These are phyloP conservation scores for Kazachstania sp. DNA, from an alignment of 1,139 yeast species.

Conservation along the genomic window DNA sequence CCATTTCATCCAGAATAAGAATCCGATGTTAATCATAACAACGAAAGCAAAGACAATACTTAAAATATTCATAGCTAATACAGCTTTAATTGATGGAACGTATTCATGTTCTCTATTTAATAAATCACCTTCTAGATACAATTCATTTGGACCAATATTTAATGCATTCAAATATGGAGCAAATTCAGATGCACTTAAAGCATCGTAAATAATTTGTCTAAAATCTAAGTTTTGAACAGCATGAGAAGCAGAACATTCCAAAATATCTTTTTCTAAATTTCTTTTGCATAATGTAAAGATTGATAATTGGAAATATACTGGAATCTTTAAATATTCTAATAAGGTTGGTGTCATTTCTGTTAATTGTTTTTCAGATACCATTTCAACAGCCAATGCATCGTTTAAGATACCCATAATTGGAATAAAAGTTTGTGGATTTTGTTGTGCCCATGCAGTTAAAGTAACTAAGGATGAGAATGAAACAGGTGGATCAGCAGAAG, in stretches of 20 bases:
- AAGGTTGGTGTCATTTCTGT: conserved; percentile 22
- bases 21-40: conserved; percentile 8
- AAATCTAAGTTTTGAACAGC: conserved; percentile 27
- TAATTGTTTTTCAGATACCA: conserved; percentile 18
- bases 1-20: conserved; percentile 5
- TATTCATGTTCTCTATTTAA: conserved; percentile 24
- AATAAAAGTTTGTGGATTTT: conserved; percentile 21
- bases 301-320: conserved; percentile 24
- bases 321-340: conserved; percentile 21
- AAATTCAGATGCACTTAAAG: conserved; percentile 25
- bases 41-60: conserved; percentile 16
- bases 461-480: conserved; percentile 23
- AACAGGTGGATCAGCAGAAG: conserved; percentile 23
- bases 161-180: conserved; percentile 28
- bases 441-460: conserved; percentile 25
- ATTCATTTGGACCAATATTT: conserved; percentile 21
- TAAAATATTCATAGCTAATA: conserved; percentile 22
- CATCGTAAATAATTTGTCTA: conserved; percentile 24
- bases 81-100: conserved; percentile 25
- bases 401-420: conserved; percentile 22
- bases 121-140: conserved; percentile 25
- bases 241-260: conserved; percentile 22
- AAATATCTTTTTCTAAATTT: conserved; percentile 16
- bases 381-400: conserved; percentile 14
- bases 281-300: conserved; percentile 28